These are phyloP conservation scores for Funneliformis mosseae DNA, from an alignment of 192 early-diverging fungal genomes.

Conservation along the genomic window DNA sequence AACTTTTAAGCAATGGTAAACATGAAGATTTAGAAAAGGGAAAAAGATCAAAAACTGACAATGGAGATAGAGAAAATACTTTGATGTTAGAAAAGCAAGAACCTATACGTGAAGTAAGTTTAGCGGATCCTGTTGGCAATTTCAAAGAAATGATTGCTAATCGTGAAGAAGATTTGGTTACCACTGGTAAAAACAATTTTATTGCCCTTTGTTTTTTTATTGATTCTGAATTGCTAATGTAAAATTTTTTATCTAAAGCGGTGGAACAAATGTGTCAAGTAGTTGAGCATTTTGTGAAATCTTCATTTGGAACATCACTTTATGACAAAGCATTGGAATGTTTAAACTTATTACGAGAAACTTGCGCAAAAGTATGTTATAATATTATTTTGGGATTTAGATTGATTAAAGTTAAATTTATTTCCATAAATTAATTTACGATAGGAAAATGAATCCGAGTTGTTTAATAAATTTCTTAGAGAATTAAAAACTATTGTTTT, in stretches of 20 bases:
- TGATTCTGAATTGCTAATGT: slow-evolving; percentile 7
- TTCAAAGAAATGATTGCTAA: slow-evolving; percentile 63
- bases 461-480: slow-evolving; percentile 58
- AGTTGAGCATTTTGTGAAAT: slow-evolving; percentile 36
- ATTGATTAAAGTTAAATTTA: background rate
- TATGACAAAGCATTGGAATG: slow-evolving; percentile 62
- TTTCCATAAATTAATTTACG: slow-evolving; percentile 2
- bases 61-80: background rate
- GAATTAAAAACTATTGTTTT: slow-evolving; percentile 45
- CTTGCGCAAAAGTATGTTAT: background rate
- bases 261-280: slow-evolving; percentile 55
- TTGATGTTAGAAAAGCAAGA: slow-evolving; percentile 30
- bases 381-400: slow-evolving; percentile 8
- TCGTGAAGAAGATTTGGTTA: slow-evolving; percentile 54
- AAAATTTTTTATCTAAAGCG: slow-evolving; percentile 40
- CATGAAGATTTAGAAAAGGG: slow-evolving; percentile 40
- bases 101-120: slow-evolving; percentile 50
- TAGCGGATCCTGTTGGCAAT: slow-evolving; percentile 60
- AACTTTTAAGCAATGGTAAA: slow-evolving; percentile 33
- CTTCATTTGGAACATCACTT: background rate
- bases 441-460: slow-evolving; percentile 41
- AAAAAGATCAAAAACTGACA: slow-evolving; percentile 29
- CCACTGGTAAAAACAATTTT: slow-evolving; percentile 43
- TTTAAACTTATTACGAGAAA: slow-evolving; percentile 52
- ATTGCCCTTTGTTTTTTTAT: background rate